Percentiles rank a stretch among this genome's conserved stretches.
phyloP scores from a whole-genome alignment of 352 stramenopile genomes.

The Phytophthora cajani region DNA sequence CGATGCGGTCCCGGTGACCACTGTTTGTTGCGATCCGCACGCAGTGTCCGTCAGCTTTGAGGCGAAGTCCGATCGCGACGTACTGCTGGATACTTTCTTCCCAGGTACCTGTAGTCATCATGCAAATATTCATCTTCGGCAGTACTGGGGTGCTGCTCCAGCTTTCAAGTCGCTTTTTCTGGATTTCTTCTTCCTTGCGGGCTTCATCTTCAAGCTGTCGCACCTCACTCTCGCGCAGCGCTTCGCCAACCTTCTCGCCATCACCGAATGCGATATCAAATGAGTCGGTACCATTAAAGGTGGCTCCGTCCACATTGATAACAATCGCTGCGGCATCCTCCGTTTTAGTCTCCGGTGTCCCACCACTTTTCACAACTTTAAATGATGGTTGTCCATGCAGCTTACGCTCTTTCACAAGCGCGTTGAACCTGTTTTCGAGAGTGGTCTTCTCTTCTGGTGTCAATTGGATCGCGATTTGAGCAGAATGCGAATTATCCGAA shows the following conservation, averaged over 20 bases:
- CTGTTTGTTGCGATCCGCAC: slow-evolving; percentile 91
- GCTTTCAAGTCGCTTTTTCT: slow-evolving; percentile 34
- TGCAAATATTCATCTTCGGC: slow-evolving; percentile 75
- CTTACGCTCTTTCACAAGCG: slow-evolving; percentile 48
- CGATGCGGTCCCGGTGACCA: slow-evolving; percentile 73
- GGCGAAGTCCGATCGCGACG: slow-evolving; percentile 71
- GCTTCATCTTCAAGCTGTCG: slow-evolving; percentile 31
- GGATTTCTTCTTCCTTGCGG: slow-evolving; percentile 27
- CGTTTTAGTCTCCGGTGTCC: background rate
- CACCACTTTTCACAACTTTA: slow-evolving; percentile 19
- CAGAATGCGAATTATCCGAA: slow-evolving; percentile 29
- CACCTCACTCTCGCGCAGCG: slow-evolving; percentile 36
- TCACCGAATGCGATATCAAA: slow-evolving; percentile 44
- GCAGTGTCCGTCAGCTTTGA: slow-evolving; percentile 86
- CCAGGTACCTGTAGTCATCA: slow-evolving; percentile 75
- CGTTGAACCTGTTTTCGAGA: slow-evolving; percentile 48
- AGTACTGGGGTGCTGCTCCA: slow-evolving; percentile 28
- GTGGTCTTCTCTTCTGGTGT: slow-evolving; percentile 44
- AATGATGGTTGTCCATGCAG: slow-evolving; percentile 24
- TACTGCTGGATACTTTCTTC: slow-evolving; percentile 77
- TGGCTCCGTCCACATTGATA: slow-evolving; percentile 32
- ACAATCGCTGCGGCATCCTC: slow-evolving; percentile 13
- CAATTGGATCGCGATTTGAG: slow-evolving; percentile 55
- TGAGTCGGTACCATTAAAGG: slow-evolving; percentile 40
- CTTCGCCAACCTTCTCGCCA: slow-evolving; percentile 30